Evolutionary conservation across 768 basidiomycete species (phyloP), one percentile per base, ranked within the genome.

Genomic region (Amanita rubescens): DNA sequence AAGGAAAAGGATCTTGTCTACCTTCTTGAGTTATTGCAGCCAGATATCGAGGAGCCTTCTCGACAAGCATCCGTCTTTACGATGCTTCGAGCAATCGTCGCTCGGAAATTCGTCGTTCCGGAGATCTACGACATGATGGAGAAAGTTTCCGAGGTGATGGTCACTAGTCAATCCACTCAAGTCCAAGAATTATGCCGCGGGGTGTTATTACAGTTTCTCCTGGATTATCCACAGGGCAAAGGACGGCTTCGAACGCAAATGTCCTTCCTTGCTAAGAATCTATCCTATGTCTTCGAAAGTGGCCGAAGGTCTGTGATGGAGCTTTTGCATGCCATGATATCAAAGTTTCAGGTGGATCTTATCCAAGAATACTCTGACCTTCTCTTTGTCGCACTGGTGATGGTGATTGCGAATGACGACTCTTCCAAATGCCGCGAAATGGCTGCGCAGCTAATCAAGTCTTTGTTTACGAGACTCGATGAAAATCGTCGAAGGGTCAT

Each of bases 111-210:
- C 57, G 84, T 98, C 30, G 90, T 95, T 0, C 91, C 91, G 0
- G 96, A 98, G 68, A 87, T 99, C 48, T 99, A 99, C 70, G 94
- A 98, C 66, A 70, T 94, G 33, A 97, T 99, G 94, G 90, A 91
- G 55, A 84, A 84, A 55, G 84, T 97, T 19, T 84, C 92, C 3
- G 86, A 92, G 58, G 81, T 95, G 60, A 84, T 96, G 77, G 91
- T 99, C 37, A 94, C 93, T 11, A 94, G 81, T 59, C 95, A 98
- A 67, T 93, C 94, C 2, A 67, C 82, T 0, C 85, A 88, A 60
- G 91, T 95, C 7, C 94, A 94, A 64, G 94, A 96, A 65, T 81
- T 90, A 8, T 95, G 91, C 55, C 85, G 96, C 17, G 82, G 85
- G 43, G 81, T 93, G 27, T 75, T 95, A 22, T 80, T 98, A 35